Percentiles rank a stretch among this genome's conserved stretches.
Conservation (phyloP, 352 stramenopile genomes). For the Albugo candida region DNA sequence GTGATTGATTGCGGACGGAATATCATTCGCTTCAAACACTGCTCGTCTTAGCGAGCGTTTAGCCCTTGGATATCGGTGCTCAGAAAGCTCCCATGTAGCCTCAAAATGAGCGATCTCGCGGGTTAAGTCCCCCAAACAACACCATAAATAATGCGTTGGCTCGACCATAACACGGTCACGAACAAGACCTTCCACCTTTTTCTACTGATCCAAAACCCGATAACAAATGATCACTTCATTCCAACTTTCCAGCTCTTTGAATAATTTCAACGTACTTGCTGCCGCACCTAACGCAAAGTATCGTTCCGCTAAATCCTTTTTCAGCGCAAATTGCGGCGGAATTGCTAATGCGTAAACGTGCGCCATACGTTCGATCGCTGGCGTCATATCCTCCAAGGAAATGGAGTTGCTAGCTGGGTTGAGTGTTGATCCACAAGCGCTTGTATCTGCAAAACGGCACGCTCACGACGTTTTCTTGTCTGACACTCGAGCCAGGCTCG, state of each 20-base stretch:
- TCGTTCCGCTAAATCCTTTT: conserved; percentile 83
- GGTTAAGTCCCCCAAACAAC: conserved; percentile 83
- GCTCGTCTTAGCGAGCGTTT: conserved; percentile 82
- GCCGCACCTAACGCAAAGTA: conserved; percentile 83
- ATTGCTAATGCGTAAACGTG: conserved; percentile 88
- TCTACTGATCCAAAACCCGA: conserved; percentile 79
- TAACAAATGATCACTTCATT: conserved; percentile 94
- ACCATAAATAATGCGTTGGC: conserved; percentile 86
- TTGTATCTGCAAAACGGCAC: conserved; percentile 92
- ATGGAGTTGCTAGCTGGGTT: conserved; percentile 82
- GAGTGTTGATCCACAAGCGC: conserved; percentile 91
- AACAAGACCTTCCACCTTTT: conserved; percentile 80
- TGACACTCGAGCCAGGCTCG: conserved; percentile 89
- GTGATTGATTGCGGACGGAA: conserved; percentile 48
- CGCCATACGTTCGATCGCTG: conserved; percentile 74
- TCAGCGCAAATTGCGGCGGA: conserved; percentile 84
- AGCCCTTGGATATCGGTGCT: conserved; percentile 79
- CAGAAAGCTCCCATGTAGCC: conserved; percentile 82
- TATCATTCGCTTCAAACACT: conserved; percentile 77
- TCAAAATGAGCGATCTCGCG: conserved; percentile 80
- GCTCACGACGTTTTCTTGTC: conserved; percentile 80
- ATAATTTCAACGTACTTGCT: conserved; percentile 83
- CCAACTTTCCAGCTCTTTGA: conserved; percentile 89
- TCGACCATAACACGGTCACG: conserved; percentile 61
- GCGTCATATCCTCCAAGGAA: conserved; percentile 77